phyloP scores from a whole-genome alignment of 1,284 basidiomycete genomes.

The Somion occarium region DNA sequence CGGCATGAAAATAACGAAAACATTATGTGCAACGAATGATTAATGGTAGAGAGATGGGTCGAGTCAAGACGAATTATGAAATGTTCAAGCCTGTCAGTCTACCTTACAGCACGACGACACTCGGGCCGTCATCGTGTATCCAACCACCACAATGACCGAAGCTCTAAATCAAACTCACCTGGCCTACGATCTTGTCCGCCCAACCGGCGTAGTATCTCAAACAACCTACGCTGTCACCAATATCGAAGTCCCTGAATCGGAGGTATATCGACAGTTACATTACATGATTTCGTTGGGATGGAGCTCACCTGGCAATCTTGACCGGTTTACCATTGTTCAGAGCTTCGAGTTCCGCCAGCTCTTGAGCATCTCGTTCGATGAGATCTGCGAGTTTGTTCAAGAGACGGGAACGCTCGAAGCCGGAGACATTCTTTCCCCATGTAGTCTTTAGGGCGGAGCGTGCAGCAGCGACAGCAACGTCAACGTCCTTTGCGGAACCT shows the following conservation, averaged over 20 bases:
- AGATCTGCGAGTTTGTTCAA: conserved; percentile 88
- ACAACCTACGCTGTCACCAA: conserved; percentile 77
- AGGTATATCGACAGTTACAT: conserved; percentile 1
- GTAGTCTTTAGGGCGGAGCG: conserved; percentile 81
- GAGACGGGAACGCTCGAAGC: conserved; percentile 74
- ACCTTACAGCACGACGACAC: too few relatives aligned
- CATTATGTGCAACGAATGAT: too few relatives aligned
- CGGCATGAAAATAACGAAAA: too few relatives aligned
- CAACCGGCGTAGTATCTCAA: conserved; percentile 77
- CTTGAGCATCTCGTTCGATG: conserved; percentile 80
- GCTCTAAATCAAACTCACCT: conserved; percentile 36
- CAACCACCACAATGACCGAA: too few relatives aligned
- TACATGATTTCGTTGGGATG: conserved; percentile 10
- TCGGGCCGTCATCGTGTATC: too few relatives aligned
- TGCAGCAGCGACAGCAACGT: conserved; percentile 80
- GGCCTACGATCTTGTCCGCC: conserved; percentile 55
- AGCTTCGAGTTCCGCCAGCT: conserved; percentile 74
- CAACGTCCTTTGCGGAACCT: conserved; percentile 77
- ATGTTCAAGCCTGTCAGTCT: too few relatives aligned
- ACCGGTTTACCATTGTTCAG: conserved; percentile 86
- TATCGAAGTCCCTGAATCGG: conserved; percentile 82
- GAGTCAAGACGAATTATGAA: too few relatives aligned
- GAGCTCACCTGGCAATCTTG: conserved; percentile 62
- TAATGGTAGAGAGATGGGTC: too few relatives aligned
- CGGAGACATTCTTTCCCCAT: conserved; percentile 88